Conservation (phyloP, 768 basidiomycete species). For the Tulasnella calospora region DNA sequence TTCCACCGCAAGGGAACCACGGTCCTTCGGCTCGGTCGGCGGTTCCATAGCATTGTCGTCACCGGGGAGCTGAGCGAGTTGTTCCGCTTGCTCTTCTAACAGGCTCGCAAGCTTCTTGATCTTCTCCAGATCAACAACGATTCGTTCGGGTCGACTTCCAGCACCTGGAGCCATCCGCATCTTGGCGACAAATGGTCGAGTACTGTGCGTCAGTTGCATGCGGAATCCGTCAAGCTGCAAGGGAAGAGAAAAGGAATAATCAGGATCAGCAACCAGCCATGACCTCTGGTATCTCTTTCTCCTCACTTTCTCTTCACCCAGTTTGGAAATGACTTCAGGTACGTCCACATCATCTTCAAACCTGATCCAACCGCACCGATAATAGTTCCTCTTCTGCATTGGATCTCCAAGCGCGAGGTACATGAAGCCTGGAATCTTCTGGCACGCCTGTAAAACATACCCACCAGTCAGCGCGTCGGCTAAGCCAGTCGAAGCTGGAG, state of each 20-base stretch:
- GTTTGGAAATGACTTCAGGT: constrained; percentile 58
- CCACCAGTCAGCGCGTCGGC: constrained; percentile 11
- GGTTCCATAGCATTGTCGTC: constrained; percentile 45
- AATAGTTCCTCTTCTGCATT: constrained; percentile 85
- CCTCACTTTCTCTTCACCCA: constrained; percentile 80
- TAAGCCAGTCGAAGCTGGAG: not conserved
- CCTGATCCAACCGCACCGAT: constrained; percentile 90
- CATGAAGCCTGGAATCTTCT: constrained; percentile 71
- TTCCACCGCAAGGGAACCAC: constrained; percentile 75
- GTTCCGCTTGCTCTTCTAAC: constrained; percentile 65
- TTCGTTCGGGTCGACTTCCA: constrained; percentile 70
- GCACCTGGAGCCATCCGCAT: constrained; percentile 78
- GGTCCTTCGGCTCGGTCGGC: constrained; percentile 49
- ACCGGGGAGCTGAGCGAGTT: constrained; percentile 34
- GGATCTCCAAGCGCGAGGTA: constrained; percentile 91
- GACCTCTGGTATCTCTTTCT: constrained; percentile 12
- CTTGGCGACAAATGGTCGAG: constrained; percentile 69
- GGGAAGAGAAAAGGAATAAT: not conserved
- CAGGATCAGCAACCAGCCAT: not conserved
- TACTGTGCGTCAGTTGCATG: constrained; percentile 79
- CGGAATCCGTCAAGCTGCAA: constrained; percentile 89
- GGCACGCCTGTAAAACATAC: constrained; percentile 56
- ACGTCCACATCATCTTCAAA: constrained; percentile 85
- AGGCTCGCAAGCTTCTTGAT: constrained; percentile 65
- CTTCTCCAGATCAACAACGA: constrained; percentile 75